Conservation (phyloP, 2,329 filamentous ascomycete species). For the Fusarium falciforme region DNA sequence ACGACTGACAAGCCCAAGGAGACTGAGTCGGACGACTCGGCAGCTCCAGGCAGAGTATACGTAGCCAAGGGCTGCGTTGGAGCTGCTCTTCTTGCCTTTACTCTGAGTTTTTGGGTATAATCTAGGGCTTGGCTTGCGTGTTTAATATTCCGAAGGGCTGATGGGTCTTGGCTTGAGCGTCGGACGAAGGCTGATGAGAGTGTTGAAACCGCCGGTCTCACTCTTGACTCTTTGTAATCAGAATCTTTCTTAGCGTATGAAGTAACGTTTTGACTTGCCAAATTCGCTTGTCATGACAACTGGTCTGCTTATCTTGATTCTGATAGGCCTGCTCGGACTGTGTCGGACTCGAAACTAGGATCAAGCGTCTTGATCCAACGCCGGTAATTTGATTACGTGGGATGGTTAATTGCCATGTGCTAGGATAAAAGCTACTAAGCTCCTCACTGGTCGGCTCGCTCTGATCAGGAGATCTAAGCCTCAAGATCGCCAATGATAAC, state of each 20-base stretch:
- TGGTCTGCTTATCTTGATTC: background rate
- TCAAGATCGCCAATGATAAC: background rate
- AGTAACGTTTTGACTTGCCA: background rate
- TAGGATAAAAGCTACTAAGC: background rate
- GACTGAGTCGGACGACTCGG: background rate
- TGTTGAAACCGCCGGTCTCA: background rate
- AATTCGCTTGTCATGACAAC: background rate
- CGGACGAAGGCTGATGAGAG: background rate
- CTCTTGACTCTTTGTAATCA: background rate
- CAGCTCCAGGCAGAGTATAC: background rate
- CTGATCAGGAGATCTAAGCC: background rate
- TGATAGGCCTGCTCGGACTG: conserved; percentile 4
- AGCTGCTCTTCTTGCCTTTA: background rate
- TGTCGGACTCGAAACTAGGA: background rate
- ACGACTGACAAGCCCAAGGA: background rate
- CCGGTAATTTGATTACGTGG: background rate
- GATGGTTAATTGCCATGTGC: background rate
- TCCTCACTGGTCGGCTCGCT: background rate
- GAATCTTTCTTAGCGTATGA: background rate
- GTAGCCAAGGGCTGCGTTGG: background rate
- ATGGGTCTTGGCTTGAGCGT: background rate
- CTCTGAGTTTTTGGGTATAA: background rate
- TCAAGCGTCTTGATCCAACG: background rate
- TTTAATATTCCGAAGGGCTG: background rate
- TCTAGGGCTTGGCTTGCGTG: background rate